A percentile compares a stretch with the other conserved stretches of the same genome.
These are phyloP conservation scores for Plenodomus tracheiphilus DNA, from an alignment of 2,329 filamentous ascomycete genomes.

Conservation along the genomic window DNA sequence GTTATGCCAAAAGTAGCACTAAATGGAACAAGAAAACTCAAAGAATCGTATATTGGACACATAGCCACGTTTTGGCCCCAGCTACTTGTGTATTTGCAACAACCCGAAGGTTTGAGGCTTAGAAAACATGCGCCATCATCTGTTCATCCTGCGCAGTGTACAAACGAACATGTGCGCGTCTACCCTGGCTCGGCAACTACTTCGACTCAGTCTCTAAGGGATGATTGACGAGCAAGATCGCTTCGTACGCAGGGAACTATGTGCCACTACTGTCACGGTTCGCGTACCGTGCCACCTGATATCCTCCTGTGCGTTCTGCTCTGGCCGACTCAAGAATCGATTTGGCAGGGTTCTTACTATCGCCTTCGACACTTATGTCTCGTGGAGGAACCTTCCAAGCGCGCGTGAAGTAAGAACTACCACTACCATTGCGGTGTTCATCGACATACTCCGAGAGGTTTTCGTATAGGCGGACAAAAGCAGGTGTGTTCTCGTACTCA, in stretches of 20 bases:
- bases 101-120: too few species aligned
- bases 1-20: too few species aligned
- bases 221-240: too few species aligned
- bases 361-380: conserved; percentile 42
- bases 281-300: not conserved
- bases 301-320: not conserved
- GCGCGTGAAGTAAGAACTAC: conserved; percentile 45
- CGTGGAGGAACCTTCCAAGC: conserved; percentile 44
- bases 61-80: too few species aligned
- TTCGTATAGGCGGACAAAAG: conserved; percentile 49
- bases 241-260: not conserved
- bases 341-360: conserved; percentile 44
- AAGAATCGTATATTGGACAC: too few species aligned
- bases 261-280: not conserved
- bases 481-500: conserved; percentile 33
- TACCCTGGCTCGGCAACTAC: too few species aligned
- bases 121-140: too few species aligned
- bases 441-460: conserved; percentile 49
- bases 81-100: too few species aligned
- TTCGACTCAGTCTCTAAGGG: too few species aligned
- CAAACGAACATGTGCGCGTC: too few species aligned
- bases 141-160: too few species aligned
- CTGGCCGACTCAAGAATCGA: not conserved
- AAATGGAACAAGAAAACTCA: too few species aligned
- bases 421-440: conserved; percentile 22